phyloP scores from a whole-genome alignment of 805 yeast genomes.

The Pichia heedii region DNA sequence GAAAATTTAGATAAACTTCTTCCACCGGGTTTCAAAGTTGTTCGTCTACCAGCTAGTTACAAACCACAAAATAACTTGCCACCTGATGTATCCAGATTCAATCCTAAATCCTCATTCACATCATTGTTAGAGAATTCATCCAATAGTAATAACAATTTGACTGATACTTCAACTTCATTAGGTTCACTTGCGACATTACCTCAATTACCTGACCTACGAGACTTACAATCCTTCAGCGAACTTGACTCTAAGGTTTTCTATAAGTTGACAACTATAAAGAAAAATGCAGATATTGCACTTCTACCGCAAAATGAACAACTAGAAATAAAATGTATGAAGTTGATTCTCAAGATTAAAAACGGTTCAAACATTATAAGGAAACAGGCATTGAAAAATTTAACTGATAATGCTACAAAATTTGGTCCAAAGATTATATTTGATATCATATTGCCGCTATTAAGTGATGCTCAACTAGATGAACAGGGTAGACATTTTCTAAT shows the following conservation, averaged over 20 bases:
- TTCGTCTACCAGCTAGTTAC: constrained; percentile 38
- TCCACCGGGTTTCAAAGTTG: constrained; percentile 41
- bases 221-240: constrained; percentile 59
- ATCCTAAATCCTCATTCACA: background rate
- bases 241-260: constrained; percentile 69
- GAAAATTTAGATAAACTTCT: constrained; percentile 39
- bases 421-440: constrained; percentile 67
- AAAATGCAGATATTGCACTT: constrained; percentile 20
- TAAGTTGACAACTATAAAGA: constrained; percentile 33
- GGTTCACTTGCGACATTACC: constrained; percentile 16
- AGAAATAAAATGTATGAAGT: constrained; percentile 51
- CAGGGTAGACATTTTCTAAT: constrained; percentile 78
- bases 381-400: constrained; percentile 53
- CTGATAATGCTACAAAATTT: constrained; percentile 51
- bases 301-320: constrained; percentile 44
- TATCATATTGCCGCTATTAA: constrained; percentile 64
- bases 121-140: too few species aligned
- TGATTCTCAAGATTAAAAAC: constrained; percentile 66
- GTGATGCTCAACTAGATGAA: constrained; percentile 66
- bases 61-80: constrained; percentile 27
- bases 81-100: constrained; percentile 26
- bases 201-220: constrained; percentile 57
- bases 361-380: constrained; percentile 67
- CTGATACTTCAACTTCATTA: background rate
- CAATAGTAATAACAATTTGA: too few species aligned